Base-by-base conservation (phyloP, 345 rosid genomes). In the Corchorus capsularis region DNA sequence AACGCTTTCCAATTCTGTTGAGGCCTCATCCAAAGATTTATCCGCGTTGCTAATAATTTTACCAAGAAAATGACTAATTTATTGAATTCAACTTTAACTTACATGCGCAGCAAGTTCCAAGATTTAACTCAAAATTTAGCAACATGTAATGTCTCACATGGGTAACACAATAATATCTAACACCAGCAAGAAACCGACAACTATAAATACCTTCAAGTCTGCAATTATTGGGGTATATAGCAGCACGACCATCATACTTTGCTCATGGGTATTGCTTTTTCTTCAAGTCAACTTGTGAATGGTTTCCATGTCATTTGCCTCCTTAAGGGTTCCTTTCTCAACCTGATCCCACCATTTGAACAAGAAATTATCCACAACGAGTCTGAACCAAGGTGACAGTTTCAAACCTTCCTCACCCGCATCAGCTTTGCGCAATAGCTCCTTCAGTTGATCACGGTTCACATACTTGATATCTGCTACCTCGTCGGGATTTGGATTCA, bases 301-400 rank as follows among this genome's bases (percentile, higher is more conserved):
- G 70, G 86, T 86, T 85, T 89, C 80, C 97, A 93, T 93, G 85
- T 92, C 96, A 32, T 53, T 83, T 27, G 75, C 94, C 75, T 91
- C 92, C 75, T 73, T 62, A 46, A 96, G 87, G 32, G 87, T 91
- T 72, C 97, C 94, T 64, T 87, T 86, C 82, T 93, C 91, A 1
- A 93, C 91, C 69, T 86, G 92, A 54, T 96, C 97, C 99, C 99
- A 96, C 98, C 97, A 93, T 69, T 89, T 89, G 83, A 92, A 89
- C 87, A 96, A 85, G 90, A 93, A 96, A 79, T 96, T 90, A 73
- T 96, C 98, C 27, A 91, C 97, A 0, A 93, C 91, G n/a, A 96
- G 84, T 81, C 97, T 89, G 86, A 93, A 96, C 99, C 98, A 93
- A 6, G 99, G 98, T 8, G 98, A 91, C 77, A 96, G 76, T 81